Evolutionary conservation across 768 basidiomycete species (phyloP), one percentile per base, ranked within the genome.

Genomic region (Suillus subalutaceus): DNA sequence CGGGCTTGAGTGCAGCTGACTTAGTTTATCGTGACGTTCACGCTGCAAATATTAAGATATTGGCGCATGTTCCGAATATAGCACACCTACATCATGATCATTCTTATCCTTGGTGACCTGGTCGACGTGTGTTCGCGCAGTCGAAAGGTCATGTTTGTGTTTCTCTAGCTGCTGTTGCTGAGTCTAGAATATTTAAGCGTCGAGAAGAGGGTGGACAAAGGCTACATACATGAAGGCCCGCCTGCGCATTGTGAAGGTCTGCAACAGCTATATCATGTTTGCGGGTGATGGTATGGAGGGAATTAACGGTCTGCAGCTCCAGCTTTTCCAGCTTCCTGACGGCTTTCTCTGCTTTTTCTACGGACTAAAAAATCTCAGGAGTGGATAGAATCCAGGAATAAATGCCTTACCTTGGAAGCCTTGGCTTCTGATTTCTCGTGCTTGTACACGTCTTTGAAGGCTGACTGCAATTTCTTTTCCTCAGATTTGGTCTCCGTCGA

Each of bases 371-470:
- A 56, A 63, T 37, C 30, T 68, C 16, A 48, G 59, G 30, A 50
- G n/a, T 52, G 6, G 48, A 68, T 26, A 40, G 30, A 44, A 10
- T 35, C 55, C 32, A 32, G 43, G 32, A 52, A 40, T 26, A 20
- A 38, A 8, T 2, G 15, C 13, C 74, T 66, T 37, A 85, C 87
- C 79, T 88, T 89, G 64, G 81, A 77, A 32, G 83, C 82, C 71
- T 86, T 86, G 41, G 77, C 72, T 64, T 85, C 80, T 16, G 75
- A 74, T 78, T 89, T 88, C 72, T 90, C 87, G 9, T 82, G 79
- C 40, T 78, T 77, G 23, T 77, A 75, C 40, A 90, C 77, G 59
- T 88, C 85, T 71, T 86, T 87, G 67, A 87, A 67, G 41, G 85
- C 81, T 56, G 83, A 80, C 72, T 86, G 81, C 69, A 90, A 73